phyloP scores from a whole-genome alignment of 768 basidiomycete species.

The Tricholoma flavovirens region DNA sequence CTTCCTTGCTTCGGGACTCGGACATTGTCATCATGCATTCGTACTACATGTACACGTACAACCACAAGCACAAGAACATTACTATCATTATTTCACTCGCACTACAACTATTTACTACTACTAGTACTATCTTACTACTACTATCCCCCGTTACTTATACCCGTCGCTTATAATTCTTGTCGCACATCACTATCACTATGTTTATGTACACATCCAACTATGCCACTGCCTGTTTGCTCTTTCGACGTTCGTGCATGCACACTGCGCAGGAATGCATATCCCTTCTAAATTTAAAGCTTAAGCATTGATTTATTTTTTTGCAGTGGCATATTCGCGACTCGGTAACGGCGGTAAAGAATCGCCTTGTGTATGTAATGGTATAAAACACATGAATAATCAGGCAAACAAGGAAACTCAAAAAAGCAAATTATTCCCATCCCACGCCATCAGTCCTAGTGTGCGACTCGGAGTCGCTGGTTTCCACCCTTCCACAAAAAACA shows the following conservation, averaged over 20 bases:
- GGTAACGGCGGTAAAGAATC: no score
- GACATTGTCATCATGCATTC: no score
- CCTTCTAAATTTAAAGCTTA: no score
- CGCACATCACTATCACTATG: conserved; percentile 1
- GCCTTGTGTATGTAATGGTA: no score
- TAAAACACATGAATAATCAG: no score
- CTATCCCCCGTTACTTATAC: background rate
- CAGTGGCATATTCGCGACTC: no score
- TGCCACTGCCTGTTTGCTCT: background rate
- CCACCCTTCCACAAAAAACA: background rate
- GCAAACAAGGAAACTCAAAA: no score
- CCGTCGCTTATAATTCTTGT: background rate
- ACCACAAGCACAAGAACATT: conserved; percentile 1
- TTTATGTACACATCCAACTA: background rate
- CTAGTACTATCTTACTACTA: background rate
- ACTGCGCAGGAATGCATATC: no score
- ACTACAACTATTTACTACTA: background rate
- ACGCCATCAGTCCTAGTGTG: background rate
- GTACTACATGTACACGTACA: conserved; percentile 6
- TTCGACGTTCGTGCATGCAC: no score
- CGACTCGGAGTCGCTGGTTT: no score
- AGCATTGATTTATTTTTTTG: no score
- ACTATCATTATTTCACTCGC: conserved; percentile 13
- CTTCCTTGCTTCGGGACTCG: conserved; percentile 3
- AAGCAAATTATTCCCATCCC: no score